phyloP scores from a whole-genome alignment of 2,329 filamentous ascomycete genomes.

The Colletotrichum musicola region DNA sequence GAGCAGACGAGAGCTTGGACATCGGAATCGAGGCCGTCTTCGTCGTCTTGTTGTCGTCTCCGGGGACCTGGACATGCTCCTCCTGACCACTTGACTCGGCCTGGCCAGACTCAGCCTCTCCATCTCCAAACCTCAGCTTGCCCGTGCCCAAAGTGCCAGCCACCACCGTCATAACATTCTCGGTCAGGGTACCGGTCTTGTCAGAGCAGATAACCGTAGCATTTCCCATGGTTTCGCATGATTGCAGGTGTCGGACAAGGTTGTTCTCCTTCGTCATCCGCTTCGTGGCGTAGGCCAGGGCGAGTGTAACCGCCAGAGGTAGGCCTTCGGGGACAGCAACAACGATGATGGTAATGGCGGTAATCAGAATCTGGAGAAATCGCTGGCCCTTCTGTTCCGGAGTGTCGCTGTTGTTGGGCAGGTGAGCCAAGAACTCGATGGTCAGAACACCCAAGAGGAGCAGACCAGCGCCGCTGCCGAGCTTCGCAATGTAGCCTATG shows the following conservation, averaged over 20 bases:
- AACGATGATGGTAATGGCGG: slow-evolving; percentile 66
- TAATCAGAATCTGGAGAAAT: slow-evolving; percentile 60
- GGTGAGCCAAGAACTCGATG: slow-evolving; percentile 40
- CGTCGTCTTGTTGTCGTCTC: slow-evolving; percentile 12
- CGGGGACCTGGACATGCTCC: slow-evolving; percentile 15
- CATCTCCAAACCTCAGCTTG: slow-evolving; percentile 53
- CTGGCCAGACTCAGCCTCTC: slow-evolving; percentile 38
- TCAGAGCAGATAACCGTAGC: slow-evolving; percentile 74
- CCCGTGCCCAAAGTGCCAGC: slow-evolving; percentile 63
- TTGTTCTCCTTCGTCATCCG: slow-evolving; percentile 75
- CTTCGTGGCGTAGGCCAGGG: slow-evolving; percentile 72
- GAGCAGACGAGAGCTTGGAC: slow-evolving; percentile 39
- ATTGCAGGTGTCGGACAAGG: slow-evolving; percentile 68
- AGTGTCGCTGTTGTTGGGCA: slow-evolving; percentile 55
- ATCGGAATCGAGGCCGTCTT: slow-evolving; percentile 11
- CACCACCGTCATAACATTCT: slow-evolving; percentile 73
- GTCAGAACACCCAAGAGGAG: slow-evolving; percentile 40
- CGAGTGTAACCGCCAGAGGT: slow-evolving; percentile 71
- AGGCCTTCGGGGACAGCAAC: slow-evolving; percentile 72
- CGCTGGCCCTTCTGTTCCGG: slow-evolving; percentile 61
- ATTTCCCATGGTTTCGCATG: slow-evolving; percentile 75
- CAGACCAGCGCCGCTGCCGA: slow-evolving; percentile 41
- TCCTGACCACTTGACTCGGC: slow-evolving; percentile 21
- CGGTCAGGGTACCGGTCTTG: slow-evolving; percentile 75
- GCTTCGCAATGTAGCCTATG: slow-evolving; percentile 42